phyloP scores from a whole-genome alignment of 2,329 filamentous ascomycete species.

The Pseudocercospora cruenta region DNA sequence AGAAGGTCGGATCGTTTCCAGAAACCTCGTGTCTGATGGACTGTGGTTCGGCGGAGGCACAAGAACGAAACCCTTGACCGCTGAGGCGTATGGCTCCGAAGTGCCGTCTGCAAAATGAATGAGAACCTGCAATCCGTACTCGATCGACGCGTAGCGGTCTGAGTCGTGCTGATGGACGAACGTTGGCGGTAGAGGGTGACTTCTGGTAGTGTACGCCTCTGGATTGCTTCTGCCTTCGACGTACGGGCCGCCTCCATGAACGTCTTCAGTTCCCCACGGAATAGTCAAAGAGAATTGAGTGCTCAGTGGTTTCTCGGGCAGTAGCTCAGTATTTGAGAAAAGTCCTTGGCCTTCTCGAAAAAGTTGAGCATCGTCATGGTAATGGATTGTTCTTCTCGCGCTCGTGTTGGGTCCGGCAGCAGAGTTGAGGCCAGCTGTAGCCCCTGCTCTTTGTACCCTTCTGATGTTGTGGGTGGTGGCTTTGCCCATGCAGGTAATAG shows the following conservation, averaged over 20 bases:
- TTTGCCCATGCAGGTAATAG: not conserved
- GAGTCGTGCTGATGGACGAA: not conserved
- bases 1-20: not conserved
- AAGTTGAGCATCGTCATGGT: not conserved
- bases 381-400: not conserved
- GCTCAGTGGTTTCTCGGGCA: not conserved
- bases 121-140: conserved; percentile 3
- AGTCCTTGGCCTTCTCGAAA: not conserved
- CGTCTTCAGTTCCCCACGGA: not conserved
- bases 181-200: not conserved
- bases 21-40: not conserved
- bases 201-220: not conserved
- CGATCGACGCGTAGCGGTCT: conserved; percentile 1
- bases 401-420: not conserved
- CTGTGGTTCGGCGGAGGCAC: not conserved
- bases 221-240: not conserved
- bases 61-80: not conserved
- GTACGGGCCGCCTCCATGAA: not conserved
- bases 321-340: not conserved
- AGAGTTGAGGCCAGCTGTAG: not conserved
- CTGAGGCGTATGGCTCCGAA: conserved; percentile 3
- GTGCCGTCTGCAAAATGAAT: not conserved
- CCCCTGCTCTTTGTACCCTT: not conserved
- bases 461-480: not conserved
- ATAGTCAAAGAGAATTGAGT: not conserved